Evolutionary conservation across 805 yeast species (phyloP).

Genomic region (Kodamaea neixiangensis): DNA sequence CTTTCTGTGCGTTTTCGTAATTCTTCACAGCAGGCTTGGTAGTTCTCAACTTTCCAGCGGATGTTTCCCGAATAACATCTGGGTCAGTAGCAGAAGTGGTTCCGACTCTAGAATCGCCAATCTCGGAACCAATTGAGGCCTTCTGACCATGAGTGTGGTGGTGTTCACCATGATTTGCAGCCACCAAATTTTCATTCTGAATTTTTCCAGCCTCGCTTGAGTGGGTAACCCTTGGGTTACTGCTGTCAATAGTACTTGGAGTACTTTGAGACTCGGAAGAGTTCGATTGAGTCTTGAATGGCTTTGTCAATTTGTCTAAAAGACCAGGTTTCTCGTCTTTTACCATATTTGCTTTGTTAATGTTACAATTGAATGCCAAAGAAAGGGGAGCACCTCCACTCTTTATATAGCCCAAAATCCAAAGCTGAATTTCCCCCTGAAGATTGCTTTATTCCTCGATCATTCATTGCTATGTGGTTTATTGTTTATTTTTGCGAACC

Average conservation of each 20-base stretch:
- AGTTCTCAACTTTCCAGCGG: slow-evolving; percentile 10
- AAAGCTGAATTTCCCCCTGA: neutral
- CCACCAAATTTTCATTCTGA: neutral
- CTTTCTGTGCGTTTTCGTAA: neutral
- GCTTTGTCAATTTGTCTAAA: slow-evolving; percentile 24
- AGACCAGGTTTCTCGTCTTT: slow-evolving; percentile 22
- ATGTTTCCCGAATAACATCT: slow-evolving; percentile 11
- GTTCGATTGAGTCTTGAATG: slow-evolving; percentile 18
- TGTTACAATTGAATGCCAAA: neutral
- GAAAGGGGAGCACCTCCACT: neutral
- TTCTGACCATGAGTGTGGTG: neutral
- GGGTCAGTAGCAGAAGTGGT: neutral
- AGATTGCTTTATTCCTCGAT: neutral
- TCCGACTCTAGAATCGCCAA: neutral
- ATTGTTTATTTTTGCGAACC: neutral
- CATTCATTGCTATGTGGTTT: neutral
- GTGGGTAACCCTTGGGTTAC: neutral
- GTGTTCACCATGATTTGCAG: slow-evolving; percentile 1
- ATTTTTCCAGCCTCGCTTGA: neutral
- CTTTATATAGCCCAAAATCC: neutral
- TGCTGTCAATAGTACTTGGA: slow-evolving; percentile 5
- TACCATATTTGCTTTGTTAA: slow-evolving; percentile 4
- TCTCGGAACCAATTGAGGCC: neutral
- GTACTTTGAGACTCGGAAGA: slow-evolving; percentile 4
- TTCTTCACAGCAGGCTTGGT: neutral